These are phyloP conservation scores for Nakazawaea ishiwadae DNA, from an alignment of 805 yeast genomes.

Conservation along the genomic window DNA sequence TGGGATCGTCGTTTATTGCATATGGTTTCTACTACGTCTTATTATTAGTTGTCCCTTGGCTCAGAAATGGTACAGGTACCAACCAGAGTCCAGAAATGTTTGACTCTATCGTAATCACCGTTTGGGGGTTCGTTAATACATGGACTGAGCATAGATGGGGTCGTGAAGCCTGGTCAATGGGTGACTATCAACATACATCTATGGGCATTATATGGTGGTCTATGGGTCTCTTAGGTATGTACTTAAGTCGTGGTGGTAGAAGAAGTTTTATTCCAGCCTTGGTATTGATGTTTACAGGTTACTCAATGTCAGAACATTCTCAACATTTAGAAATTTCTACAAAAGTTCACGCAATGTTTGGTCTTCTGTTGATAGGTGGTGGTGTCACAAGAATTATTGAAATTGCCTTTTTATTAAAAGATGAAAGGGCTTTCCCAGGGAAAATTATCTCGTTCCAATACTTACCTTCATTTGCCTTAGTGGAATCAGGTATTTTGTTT, in stretches of 20 bases:
- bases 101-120: slow-evolving; percentile 74
- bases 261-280: slow-evolving; percentile 79
- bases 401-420: slow-evolving; percentile 70
- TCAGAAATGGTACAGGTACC: slow-evolving; percentile 42
- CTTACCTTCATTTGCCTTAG: slow-evolving; percentile 75
- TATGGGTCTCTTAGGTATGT: slow-evolving; percentile 84
- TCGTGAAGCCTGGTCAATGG: slow-evolving; percentile 79
- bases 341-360: slow-evolving; percentile 84
- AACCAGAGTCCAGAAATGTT: slow-evolving; percentile 75
- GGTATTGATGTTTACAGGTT: slow-evolving; percentile 83
- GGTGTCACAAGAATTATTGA: slow-evolving; percentile 77
- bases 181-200: slow-evolving; percentile 91
- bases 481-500: slow-evolving; percentile 75
- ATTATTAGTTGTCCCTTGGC: slow-evolving; percentile 72
- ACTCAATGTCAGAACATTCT: slow-evolving; percentile 88
- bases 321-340: slow-evolving; percentile 77
- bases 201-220: slow-evolving; percentile 98
- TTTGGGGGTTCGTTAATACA: slow-evolving; percentile 92
- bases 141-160: slow-evolving; percentile 98
- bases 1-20: slow-evolving; percentile 84
- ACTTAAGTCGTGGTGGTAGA: slow-evolving; percentile 59
- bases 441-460: slow-evolving; percentile 72
- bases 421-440: slow-evolving; percentile 41
- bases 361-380: slow-evolving; percentile 71
- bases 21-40: slow-evolving; percentile 71